Conservation (phyloP, 352 stramenopile species). For the Saprolegnia diclina region DNA sequence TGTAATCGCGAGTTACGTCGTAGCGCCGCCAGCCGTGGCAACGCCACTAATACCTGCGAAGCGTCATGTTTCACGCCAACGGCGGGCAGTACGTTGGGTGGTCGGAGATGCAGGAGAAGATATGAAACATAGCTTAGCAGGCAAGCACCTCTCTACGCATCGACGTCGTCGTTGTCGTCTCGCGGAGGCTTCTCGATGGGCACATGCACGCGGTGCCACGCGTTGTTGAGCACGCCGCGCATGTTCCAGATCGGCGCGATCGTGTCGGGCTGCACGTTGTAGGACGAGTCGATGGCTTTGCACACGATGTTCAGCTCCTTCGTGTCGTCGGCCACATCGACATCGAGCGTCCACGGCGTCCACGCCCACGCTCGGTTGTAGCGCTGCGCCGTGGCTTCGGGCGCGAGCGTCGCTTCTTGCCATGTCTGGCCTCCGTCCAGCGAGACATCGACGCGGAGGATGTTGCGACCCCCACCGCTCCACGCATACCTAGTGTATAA, state of each 20-base stretch:
- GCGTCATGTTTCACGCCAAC: too few species aligned
- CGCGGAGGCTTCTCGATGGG: constrained; percentile 45
- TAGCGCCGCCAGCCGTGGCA: background rate
- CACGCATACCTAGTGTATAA: constrained; percentile 73
- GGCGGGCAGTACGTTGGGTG: background rate
- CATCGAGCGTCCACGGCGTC: constrained; percentile 93
- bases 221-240: constrained; percentile 95
- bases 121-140: too few species aligned
- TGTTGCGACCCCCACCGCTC: constrained; percentile 91
- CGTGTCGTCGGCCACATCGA: constrained; percentile 77
- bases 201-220: constrained; percentile 89
- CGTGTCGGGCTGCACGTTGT: constrained; percentile 96
- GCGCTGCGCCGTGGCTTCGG: constrained; percentile 77
- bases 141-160: too few species aligned
- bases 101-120: background rate
- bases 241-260: constrained; percentile 97
- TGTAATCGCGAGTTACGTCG: background rate
- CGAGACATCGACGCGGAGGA: constrained; percentile 95
- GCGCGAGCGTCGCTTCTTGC: constrained; percentile 80
- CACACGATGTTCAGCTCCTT: constrained; percentile 85
- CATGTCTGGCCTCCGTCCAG: constrained; percentile 92
- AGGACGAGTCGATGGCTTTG: constrained; percentile 93
- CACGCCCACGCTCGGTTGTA: constrained; percentile 92
- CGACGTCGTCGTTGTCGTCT: constrained; percentile 34
- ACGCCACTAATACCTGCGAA: background rate